Conservation (phyloP, 2,329 filamentous ascomycete species). For the Chrysoporthe cubensis region DNA sequence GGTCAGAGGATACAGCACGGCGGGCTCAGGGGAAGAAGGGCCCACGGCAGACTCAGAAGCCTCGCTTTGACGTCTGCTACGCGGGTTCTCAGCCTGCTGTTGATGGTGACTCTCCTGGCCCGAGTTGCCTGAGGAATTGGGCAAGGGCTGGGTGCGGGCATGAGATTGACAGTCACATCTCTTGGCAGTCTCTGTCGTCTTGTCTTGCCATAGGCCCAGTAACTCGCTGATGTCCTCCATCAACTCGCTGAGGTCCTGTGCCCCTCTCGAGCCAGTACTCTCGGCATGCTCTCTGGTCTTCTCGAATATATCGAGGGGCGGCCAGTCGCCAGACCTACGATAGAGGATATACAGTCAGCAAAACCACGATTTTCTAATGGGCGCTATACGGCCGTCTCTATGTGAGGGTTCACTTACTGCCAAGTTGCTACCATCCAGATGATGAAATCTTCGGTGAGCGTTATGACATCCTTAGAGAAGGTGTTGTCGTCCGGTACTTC, state of each 20-base stretch:
- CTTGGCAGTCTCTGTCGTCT: not conserved
- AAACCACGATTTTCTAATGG: not conserved
- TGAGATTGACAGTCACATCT: no score
- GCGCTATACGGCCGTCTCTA: no score
- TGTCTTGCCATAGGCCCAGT: not conserved
- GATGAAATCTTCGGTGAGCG: not conserved
- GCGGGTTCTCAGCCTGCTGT: not conserved
- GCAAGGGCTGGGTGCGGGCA: not conserved
- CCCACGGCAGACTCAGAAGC: not conserved
- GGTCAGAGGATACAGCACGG: not conserved
- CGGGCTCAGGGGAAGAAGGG: not conserved
- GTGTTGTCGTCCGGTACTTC: not conserved
- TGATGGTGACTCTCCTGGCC: not conserved
- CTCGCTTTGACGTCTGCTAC: not conserved
- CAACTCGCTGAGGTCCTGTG: not conserved
- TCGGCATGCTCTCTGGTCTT: conserved; percentile 1
- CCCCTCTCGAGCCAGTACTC: not conserved
- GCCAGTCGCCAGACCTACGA: conserved; percentile 11
- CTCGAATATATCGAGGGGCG: not conserved
- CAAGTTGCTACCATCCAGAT: not conserved
- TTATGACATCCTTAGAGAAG: not conserved
- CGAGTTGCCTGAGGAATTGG: not conserved
- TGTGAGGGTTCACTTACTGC: not conserved
- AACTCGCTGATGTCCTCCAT: not conserved
- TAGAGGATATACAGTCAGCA: not conserved